These are phyloP conservation scores for Suillus lakei DNA, from an alignment of 768 basidiomycete genomes.

Conservation along the genomic window DNA sequence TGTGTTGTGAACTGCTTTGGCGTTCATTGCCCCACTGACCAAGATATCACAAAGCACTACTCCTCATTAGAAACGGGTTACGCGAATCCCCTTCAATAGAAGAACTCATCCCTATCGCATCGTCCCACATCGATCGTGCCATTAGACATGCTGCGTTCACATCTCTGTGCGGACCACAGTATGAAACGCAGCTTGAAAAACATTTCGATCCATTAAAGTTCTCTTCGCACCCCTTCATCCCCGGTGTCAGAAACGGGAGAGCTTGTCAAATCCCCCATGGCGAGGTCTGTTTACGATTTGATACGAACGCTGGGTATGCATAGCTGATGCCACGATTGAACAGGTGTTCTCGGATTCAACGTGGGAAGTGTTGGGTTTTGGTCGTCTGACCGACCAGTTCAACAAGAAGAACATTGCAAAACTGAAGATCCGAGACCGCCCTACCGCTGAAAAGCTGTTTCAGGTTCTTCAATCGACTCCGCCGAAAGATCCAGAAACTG, in stretches of 20 bases:
- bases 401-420: slow-evolving; percentile 52
- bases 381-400: slow-evolving; percentile 56
- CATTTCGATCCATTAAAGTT: slow-evolving; percentile 47
- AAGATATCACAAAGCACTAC: neutral
- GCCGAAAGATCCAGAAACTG: slow-evolving; percentile 53
- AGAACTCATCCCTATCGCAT: neutral
- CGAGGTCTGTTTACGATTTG: neutral
- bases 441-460: slow-evolving; percentile 60
- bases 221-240: slow-evolving; percentile 70
- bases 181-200: neutral
- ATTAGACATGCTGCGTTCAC: slow-evolving; percentile 62
- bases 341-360: slow-evolving; percentile 70
- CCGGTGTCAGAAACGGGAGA: slow-evolving; percentile 43
- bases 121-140: slow-evolving; percentile 34
- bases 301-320: too few species aligned
- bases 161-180: slow-evolving; percentile 41
- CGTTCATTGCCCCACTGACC: neutral
- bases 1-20: neutral
- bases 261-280: neutral
- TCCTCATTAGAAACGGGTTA: neutral
- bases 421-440: slow-evolving; percentile 68
- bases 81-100: neutral
- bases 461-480: slow-evolving; percentile 57
- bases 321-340: neutral
- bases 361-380: slow-evolving; percentile 76